A percentile compares a stretch with the other conserved stretches of the same genome.
These are phyloP conservation scores for Lasiodiplodia citricola DNA, from an alignment of 2,329 filamentous ascomycete species.

Conservation along the genomic window DNA sequence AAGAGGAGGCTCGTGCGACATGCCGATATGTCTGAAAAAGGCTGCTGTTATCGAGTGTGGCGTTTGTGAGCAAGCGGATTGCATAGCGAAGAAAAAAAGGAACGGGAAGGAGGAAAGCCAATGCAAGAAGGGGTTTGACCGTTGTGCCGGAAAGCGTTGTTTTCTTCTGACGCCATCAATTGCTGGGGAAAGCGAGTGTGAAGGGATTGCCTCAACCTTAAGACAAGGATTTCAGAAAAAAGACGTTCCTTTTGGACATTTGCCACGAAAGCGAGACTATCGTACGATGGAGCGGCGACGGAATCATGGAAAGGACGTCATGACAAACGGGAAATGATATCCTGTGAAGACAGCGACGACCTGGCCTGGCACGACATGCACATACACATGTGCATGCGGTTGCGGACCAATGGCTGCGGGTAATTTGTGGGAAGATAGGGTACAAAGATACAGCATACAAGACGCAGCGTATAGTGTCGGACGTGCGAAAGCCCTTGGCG, in stretches of 20 bases:
- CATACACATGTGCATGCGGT: not conserved
- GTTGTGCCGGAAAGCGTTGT: not conserved
- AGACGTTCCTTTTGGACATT: not conserved
- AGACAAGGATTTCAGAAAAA: not conserved
- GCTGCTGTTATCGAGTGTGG: conserved; percentile 18
- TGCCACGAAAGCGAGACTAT: not conserved
- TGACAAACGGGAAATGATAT: not conserved
- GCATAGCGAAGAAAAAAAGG: not conserved
- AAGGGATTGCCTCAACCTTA: not conserved
- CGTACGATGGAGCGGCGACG: conserved; percentile 4
- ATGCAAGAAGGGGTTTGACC: not conserved
- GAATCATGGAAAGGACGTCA: not conserved
- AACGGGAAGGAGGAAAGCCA: not conserved
- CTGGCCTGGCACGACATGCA: conserved; percentile 4
- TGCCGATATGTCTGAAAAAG: conserved; percentile 7
- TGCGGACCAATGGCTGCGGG: not conserved
- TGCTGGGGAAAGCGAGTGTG: conserved; percentile 7
- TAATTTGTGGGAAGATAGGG: not conserved
- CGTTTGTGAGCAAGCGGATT: not conserved
- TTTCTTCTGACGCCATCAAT: not conserved
- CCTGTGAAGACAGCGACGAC: not conserved
- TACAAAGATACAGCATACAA: not conserved
- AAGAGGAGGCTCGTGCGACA: conserved; percentile 15
- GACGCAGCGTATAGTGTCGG: not conserved
- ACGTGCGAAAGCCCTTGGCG: not conserved